Percentiles rank a stretch among this genome's conserved stretches.
phyloP scores from a whole-genome alignment of 2,329 filamentous ascomycete genomes.

The Fusarium oxysporum region DNA sequence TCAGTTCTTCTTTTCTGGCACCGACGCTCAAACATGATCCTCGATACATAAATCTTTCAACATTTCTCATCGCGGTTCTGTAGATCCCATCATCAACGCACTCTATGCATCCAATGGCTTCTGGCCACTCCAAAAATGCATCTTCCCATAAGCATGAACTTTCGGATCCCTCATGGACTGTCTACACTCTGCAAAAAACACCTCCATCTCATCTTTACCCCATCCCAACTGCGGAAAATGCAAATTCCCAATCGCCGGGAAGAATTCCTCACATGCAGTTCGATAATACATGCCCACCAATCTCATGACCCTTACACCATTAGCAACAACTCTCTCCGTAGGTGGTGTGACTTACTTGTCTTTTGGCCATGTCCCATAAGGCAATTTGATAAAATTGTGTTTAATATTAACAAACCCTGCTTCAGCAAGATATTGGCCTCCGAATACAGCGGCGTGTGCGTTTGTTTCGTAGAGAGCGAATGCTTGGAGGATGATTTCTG shows the following conservation, averaged over 20 bases:
- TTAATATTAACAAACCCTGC: constrained; percentile 56
- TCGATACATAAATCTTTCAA: neutral
- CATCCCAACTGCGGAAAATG: constrained; percentile 55
- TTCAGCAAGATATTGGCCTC: constrained; percentile 50
- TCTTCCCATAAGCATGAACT: constrained; percentile 52
- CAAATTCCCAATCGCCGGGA: constrained; percentile 54
- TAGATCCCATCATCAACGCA: neutral
- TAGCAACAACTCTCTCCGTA: accelerated
- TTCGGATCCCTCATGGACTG: constrained; percentile 48
- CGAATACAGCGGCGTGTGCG: constrained; percentile 53
- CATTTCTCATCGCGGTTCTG: neutral
- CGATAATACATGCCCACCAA: constrained; percentile 57
- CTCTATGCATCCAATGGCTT: constrained; percentile 46
- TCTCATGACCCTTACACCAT: constrained; percentile 48
- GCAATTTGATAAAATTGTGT: constrained; percentile 55
- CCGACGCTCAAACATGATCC: neutral
- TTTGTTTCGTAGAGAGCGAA: constrained; percentile 54
- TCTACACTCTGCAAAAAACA: constrained; percentile 49
- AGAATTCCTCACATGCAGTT: constrained; percentile 56
- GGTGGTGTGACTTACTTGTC: constrained; percentile 48
- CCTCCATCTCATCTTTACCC: constrained; percentile 48
- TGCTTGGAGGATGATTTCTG: constrained; percentile 50
- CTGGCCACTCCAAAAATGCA: constrained; percentile 59
- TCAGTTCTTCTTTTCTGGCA: neutral
- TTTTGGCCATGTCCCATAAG: constrained; percentile 60